Conservation (phyloP, 1,284 basidiomycete species). For the Mycosarcoma mackinlayi region DNA sequence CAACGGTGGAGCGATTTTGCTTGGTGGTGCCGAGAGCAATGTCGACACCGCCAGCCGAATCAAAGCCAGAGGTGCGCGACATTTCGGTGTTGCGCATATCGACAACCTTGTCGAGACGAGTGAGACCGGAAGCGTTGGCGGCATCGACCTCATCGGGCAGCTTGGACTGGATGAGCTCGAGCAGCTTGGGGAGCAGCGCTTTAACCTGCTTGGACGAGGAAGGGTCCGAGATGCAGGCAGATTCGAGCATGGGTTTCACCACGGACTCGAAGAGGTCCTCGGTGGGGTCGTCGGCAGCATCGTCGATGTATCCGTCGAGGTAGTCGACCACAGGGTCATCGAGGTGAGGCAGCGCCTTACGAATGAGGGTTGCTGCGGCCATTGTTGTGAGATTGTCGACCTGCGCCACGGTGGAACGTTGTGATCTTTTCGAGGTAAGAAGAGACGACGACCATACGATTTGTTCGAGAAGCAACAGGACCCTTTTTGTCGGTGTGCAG, state of each 20-base stretch:
- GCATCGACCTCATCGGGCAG: slow-evolving; percentile 61
- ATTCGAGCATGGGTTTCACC: slow-evolving; percentile 65
- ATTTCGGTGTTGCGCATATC: slow-evolving; percentile 83
- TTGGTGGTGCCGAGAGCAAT: slow-evolving; percentile 94
- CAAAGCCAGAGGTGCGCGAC: slow-evolving; percentile 65
- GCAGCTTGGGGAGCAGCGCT: slow-evolving; percentile 51
- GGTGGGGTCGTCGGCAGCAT: slow-evolving; percentile 74
- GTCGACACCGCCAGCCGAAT: slow-evolving; percentile 69
- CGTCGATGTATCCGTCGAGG: slow-evolving; percentile 88
- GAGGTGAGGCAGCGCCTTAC: slow-evolving; percentile 82
- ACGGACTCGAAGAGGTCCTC: slow-evolving; percentile 60
- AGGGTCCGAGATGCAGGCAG: slow-evolving; percentile 58
- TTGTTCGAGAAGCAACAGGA: too few relatives aligned
- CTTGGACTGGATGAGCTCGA: slow-evolving; percentile 57
- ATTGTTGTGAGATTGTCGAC: slow-evolving; percentile 24
- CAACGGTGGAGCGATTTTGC: slow-evolving; percentile 94
- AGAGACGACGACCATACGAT: too few relatives aligned
- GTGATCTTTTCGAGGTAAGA: too few relatives aligned
- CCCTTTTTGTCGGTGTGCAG: too few relatives aligned
- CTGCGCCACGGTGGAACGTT: too few relatives aligned
- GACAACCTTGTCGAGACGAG: slow-evolving; percentile 85
- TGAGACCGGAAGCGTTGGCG: slow-evolving; percentile 69
- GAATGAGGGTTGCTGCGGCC: slow-evolving; percentile 78
- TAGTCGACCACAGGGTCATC: slow-evolving; percentile 94
- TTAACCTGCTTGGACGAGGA: slow-evolving; percentile 45